Evolutionary conservation across 352 stramenopile species (phyloP).

Genomic region (Halophytophthora polymorphica): DNA sequence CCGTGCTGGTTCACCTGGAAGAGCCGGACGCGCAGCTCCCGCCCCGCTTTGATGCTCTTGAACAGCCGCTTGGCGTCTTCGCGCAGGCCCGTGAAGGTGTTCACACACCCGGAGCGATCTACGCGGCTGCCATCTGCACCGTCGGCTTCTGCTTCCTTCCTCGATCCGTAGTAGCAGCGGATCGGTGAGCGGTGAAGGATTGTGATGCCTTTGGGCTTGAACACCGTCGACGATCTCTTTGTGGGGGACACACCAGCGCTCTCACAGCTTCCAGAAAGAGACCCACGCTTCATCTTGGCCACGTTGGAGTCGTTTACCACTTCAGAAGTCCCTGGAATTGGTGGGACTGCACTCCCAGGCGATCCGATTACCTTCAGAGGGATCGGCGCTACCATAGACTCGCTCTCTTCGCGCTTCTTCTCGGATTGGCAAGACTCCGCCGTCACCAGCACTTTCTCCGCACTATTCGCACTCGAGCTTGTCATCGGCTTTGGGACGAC

Average conservation of each 20-base stretch:
- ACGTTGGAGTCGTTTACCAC: conserved; percentile 14
- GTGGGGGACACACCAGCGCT: conserved; percentile 4
- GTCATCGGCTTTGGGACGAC: conserved; percentile 2
- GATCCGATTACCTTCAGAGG: conserved; percentile 11
- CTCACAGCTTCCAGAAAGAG: conserved; percentile 1
- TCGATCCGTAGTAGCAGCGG: conserved; percentile 72
- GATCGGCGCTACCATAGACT: conserved; percentile 6
- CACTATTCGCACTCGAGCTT: too few species aligned
- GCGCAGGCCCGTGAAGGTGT: conserved; percentile 83
- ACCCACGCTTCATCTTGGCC: conserved; percentile 18
- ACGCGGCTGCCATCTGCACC: conserved; percentile 47
- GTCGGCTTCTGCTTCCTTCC: conserved; percentile 78
- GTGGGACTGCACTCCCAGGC: conserved; percentile 8
- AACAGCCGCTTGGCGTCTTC: conserved; percentile 83
- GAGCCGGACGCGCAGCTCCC: conserved; percentile 64
- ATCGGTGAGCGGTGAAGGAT: conserved; percentile 78
- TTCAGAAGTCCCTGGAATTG: conserved; percentile 11
- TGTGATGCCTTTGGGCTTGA: conserved; percentile 73
- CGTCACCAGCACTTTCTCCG: background rate
- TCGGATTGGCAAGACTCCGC: background rate
- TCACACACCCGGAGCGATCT: conserved; percentile 69
- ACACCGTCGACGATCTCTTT: conserved; percentile 19
- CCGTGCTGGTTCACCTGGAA: conserved; percentile 68
- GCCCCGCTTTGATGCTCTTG: conserved; percentile 52
- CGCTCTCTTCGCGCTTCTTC: conserved; percentile 10